A percentile compares a stretch with the other conserved stretches of the same genome.
phyloP scores from a whole-genome alignment of 2,329 filamentous ascomycete species.

The Trichoderma koningiopsis region DNA sequence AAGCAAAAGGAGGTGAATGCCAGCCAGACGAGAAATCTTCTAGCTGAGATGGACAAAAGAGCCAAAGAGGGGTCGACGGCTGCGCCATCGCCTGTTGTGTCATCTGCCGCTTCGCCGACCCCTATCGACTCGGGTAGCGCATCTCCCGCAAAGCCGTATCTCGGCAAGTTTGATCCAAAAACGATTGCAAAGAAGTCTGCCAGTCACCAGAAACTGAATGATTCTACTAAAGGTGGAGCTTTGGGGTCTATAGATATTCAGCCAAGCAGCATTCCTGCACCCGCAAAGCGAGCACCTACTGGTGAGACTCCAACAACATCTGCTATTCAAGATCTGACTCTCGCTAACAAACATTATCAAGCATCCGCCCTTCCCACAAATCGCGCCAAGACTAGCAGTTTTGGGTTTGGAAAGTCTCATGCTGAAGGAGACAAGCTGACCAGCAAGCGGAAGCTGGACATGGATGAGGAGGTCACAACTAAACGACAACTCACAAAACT shows the following conservation, averaged over 20 bases:
- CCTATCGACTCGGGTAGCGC: slow-evolving; percentile 45
- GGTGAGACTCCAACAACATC: slow-evolving; percentile 38
- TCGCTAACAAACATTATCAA: slow-evolving; percentile 35
- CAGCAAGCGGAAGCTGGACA: slow-evolving; percentile 74
- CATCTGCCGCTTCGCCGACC: slow-evolving; percentile 54
- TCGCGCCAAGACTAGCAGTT: slow-evolving; percentile 75
- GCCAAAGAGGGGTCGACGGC: slow-evolving; percentile 51
- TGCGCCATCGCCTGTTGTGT: slow-evolving; percentile 53
- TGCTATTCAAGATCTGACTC: neutral
- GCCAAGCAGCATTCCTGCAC: slow-evolving; percentile 38
- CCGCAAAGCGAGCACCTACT: slow-evolving; percentile 39
- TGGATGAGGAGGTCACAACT: slow-evolving; percentile 85
- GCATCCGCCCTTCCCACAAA: slow-evolving; percentile 65
- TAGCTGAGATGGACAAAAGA: slow-evolving; percentile 74
- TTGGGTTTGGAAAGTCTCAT: slow-evolving; percentile 74
- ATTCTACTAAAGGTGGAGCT: slow-evolving; percentile 50
- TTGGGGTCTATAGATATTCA: slow-evolving; percentile 52
- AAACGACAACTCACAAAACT: slow-evolving; percentile 90
- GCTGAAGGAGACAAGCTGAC: slow-evolving; percentile 66
- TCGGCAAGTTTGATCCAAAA: slow-evolving; percentile 85
- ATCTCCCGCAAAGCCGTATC: slow-evolving; percentile 62
- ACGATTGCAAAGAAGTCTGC: slow-evolving; percentile 79
- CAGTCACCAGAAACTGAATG: slow-evolving; percentile 58
- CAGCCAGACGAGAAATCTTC: slow-evolving; percentile 65
- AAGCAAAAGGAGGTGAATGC: slow-evolving; percentile 70